Base-by-base conservation (phyloP, 768 basidiomycete species). In the Tylopilus intermedius region DNA sequence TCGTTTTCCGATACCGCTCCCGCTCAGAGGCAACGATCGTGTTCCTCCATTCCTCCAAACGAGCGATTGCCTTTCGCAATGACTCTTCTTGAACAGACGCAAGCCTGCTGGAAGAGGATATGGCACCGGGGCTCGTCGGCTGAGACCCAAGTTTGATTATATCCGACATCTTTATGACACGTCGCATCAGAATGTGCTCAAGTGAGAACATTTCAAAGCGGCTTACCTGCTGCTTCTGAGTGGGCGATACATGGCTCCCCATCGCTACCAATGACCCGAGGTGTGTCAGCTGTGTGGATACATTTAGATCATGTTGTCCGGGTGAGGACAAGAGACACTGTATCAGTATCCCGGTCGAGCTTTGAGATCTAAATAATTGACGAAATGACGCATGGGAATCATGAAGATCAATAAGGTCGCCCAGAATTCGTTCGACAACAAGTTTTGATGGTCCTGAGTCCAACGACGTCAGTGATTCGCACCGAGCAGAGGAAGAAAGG, bases 1-100 rank as follows among this genome's bases (percentile, higher is more conserved):
- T 63, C 24, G 74, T 80, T 67, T 90, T 90, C 37, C 87, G 75
- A 52, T 88, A 64, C 2, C 88, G 75, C 67, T 90, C 90, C 58
- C 74, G 73, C 69, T 92, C 90, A 0, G 87, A 84, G 5, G 67
- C 69, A 40, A 81, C 74, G 37, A 92, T 83, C 4, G 79, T 81
- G 58, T 80, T 77, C 49, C 87, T 73, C 90, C 90, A 92, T 50
- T 88, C 84, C 22, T 77, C 74, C 63, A 88, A 82, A 44, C 83
- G 76, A 8, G 71, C 63, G 26, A 82, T 79, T 0, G 81, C 80
- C 64, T 88, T 86, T 54, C 81, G 76, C 1, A 85, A 74, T 0
- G 81, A 75, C 42, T 67, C 63, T 38, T 60, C 62, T 39, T 65
- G 67, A 10, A 65, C 50, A 14, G 55, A 50, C 4, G 32, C 54